A percentile compares a stretch with the other conserved stretches of the same genome.
Evolutionary conservation across 352 stramenopile species (phyloP).

Genomic region (Phytopythium mirpurense): DNA sequence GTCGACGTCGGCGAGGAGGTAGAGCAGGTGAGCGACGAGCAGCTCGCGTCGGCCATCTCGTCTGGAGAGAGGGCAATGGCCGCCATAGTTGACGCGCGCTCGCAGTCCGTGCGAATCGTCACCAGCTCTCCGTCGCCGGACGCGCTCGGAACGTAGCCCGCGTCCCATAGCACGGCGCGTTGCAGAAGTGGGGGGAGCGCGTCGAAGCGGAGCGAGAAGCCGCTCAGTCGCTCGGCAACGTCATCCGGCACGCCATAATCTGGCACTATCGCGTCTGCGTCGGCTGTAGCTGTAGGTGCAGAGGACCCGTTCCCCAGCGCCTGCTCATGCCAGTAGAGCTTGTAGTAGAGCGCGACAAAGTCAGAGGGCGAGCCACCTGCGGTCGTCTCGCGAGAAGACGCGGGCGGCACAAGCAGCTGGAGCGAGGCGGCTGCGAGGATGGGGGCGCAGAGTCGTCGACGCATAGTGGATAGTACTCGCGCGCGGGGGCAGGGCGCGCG

Average conservation of each 20-base stretch:
- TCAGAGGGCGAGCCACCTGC: neutral
- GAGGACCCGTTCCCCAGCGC: neutral
- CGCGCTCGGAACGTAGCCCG: slow-evolving; percentile 17
- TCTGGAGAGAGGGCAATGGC: slow-evolving; percentile 8
- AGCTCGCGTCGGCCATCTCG: slow-evolving; percentile 7
- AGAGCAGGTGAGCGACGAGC: slow-evolving; percentile 10
- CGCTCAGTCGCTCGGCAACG: neutral
- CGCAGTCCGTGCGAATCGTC: slow-evolving; percentile 20
- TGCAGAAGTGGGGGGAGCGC: slow-evolving; percentile 8
- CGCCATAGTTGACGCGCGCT: slow-evolving; percentile 10
- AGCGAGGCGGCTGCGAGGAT: neutral
- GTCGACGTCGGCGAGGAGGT: neutral
- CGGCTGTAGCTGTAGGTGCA: neutral
- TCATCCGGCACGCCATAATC: neutral
- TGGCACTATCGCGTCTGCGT: neutral
- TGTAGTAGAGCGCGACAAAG: slow-evolving; percentile 19
- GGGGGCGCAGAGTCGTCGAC: no score
- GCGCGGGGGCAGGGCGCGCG: no score
- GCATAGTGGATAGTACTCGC: no score
- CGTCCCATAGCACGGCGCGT: slow-evolving; percentile 23
- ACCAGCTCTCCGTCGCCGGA: slow-evolving; percentile 10
- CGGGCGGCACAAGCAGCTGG: neutral
- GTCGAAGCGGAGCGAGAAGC: slow-evolving; percentile 8
- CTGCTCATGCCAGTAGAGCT: slow-evolving; percentile 12
- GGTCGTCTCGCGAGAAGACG: neutral